These are phyloP conservation scores for Paragyromitra xinjiangensis DNA, from an alignment of 495 filamentous ascomycete species.

Conservation along the genomic window DNA sequence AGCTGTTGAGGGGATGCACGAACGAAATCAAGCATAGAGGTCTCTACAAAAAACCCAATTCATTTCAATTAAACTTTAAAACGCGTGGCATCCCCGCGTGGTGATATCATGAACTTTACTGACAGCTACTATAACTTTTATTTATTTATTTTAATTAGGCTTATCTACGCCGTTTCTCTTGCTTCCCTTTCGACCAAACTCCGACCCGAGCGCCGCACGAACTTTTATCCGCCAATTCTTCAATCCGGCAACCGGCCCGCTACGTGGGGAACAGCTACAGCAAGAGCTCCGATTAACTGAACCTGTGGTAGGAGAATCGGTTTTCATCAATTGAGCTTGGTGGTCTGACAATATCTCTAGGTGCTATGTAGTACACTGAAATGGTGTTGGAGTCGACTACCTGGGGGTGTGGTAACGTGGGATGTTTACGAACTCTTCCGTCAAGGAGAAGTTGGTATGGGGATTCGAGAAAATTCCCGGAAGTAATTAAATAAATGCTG, in stretches of 20 bases:
- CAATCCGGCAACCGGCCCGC: conserved; percentile 63
- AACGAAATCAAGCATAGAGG: conserved; percentile 93
- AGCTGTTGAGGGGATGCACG: conserved; percentile 83
- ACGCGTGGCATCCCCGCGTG: conserved; percentile 24
- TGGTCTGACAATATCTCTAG: conserved; percentile 61
- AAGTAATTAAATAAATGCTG: conserved; percentile 23
- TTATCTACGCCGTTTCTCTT: conserved; percentile 81
- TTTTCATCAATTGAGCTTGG: conserved; percentile 39
- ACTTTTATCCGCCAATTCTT: conserved; percentile 95
- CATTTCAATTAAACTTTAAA: conserved; percentile 46
- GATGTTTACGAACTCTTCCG: conserved; percentile 96
- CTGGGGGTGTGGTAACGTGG: conserved; percentile 94
- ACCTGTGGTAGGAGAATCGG: conserved; percentile 74
- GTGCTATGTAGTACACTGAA: conserved; percentile 93
- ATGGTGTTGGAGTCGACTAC: conserved; percentile 97
- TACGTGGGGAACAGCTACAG: conserved; percentile 73
- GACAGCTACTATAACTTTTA: conserved; percentile 21
- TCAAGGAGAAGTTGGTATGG: conserved; percentile 87
- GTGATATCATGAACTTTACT: conserved; percentile 34
- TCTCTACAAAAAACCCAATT: conserved; percentile 62
- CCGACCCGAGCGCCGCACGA: conserved; percentile 88
- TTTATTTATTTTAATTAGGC: conserved; percentile 41
- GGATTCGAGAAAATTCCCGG: conserved; percentile 29
- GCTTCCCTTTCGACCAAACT: conserved; percentile 92
- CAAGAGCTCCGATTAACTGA: conserved; percentile 93